phyloP scores from a whole-genome alignment of 176 grass and related monocot genomes.

The Rhynchospora tenuis region DNA sequence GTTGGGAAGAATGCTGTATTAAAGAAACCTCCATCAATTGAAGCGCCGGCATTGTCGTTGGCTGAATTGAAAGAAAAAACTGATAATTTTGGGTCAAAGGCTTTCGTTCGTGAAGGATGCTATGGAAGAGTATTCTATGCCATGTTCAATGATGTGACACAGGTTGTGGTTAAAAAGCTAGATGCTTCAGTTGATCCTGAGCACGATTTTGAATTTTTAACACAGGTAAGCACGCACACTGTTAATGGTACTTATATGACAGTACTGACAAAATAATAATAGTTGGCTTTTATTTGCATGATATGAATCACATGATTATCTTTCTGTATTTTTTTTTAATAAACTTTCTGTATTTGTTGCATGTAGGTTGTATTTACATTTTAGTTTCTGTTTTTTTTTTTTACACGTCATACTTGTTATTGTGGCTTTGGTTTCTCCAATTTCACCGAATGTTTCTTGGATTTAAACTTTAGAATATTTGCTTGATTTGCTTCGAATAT shows the following conservation, averaged over 20 bases:
- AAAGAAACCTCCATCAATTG: constrained; percentile 59
- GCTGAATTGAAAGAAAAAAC: constrained; percentile 80
- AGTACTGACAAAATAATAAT: not conserved
- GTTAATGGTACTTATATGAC: not conserved
- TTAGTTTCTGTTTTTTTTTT: not conserved
- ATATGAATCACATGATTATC: constrained; percentile 9
- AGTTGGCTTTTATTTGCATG: not conserved
- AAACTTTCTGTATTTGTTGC: not conserved
- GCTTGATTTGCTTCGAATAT: not conserved
- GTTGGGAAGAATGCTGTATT: constrained; percentile 29
- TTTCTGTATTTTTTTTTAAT: too few relatives aligned
- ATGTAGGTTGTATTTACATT: not conserved
- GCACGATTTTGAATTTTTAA: constrained; percentile 68
- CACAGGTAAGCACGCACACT: constrained; percentile 42
- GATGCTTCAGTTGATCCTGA: constrained; percentile 65
- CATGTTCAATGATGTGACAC: constrained; percentile 51
- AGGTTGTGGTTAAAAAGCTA: constrained; percentile 81
- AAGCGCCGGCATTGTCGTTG: constrained; percentile 62
- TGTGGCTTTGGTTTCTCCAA: not conserved
- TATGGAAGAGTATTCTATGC: constrained; percentile 87
- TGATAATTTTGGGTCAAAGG: constrained; percentile 74
- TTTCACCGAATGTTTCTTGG: constrained; percentile 11
- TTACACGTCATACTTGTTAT: not conserved
- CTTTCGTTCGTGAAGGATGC: constrained; percentile 82
- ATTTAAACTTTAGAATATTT: not conserved